These are phyloP conservation scores for Kondoa subrosea DNA, from an alignment of 768 basidiomycete genomes.

Conservation along the genomic window DNA sequence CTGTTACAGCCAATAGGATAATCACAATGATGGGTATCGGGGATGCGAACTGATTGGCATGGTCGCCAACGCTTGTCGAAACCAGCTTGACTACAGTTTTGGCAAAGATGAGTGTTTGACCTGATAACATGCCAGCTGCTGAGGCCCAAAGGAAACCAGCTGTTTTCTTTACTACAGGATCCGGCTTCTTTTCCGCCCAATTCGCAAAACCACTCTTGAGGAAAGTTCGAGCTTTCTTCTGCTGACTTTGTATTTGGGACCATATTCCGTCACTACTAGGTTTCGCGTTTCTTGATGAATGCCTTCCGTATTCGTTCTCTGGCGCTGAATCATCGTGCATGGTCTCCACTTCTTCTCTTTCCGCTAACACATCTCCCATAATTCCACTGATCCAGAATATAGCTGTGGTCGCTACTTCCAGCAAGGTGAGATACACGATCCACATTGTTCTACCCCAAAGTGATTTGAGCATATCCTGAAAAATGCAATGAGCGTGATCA, in stretches of 20 bases:
- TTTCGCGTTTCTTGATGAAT: background rate
- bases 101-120: constrained; percentile 72
- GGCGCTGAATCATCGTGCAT: constrained; percentile 11
- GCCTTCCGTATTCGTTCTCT: background rate
- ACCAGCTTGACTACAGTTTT: constrained; percentile 35
- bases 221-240: constrained; percentile 51
- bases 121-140: constrained; percentile 75
- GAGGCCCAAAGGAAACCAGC: constrained; percentile 90
- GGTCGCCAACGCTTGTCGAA: constrained; percentile 18
- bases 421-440: constrained; percentile 75
- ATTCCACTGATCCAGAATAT: constrained; percentile 16
- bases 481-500: no score
- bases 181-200: constrained; percentile 31
- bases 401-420: constrained; percentile 49
- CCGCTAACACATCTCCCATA: constrained; percentile 35
- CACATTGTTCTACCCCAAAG: constrained; percentile 77
- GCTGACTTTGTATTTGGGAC: constrained; percentile 45
- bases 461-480: constrained; percentile 55
- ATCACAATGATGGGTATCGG: constrained; percentile 45
- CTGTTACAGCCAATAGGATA: constrained; percentile 46
- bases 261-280: background rate
- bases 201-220: constrained; percentile 10
- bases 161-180: constrained; percentile 73
- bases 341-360: constrained; percentile 36
- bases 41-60: constrained; percentile 20